Base-by-base conservation (phyloP, 2,329 filamentous ascomycete species). In the Ophiostoma montium region DNA sequence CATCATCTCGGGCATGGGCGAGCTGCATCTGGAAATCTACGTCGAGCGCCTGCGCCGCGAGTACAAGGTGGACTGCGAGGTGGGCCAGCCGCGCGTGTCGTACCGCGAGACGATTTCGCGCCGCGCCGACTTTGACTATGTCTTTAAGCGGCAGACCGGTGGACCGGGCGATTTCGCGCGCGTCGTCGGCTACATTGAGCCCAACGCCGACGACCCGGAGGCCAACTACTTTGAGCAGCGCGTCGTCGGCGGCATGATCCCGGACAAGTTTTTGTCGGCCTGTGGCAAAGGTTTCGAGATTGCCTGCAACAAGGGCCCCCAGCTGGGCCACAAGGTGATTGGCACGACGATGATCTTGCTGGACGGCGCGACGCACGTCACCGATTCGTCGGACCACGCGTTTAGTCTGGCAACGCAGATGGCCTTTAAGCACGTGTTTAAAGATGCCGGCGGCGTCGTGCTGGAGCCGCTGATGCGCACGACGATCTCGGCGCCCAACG, bases 401-500 rank as follows among this genome's bases (percentile, higher is more conserved):
- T 98, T 98, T 78, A 94, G 84, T 67, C 83, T 82, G 57, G 90
- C 92, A 12, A 94, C 92, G 2, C 87, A 95, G 66, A 86, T 95
- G 71, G 92, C 92, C 23, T 98, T 98, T 81, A 81, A 85, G 58
- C 95, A 95, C 69, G 84, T 87, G 16, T 96, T 98, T 70, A 72
- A 75, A 52, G 79, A 85, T 12, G 86, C 83, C 32, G 77, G 80
- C 47, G 89, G 90, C 3, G 78, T 86, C 59, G 82, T 98, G 10
- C 78, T 98, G 33, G 92, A 98, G 67, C 92, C 92, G 5, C 70
- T 98, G 49, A 98, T 98, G 92, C 96, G 95, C 76, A 95, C 88
- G 1, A 89, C 88, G 53, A 88, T 98, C 60, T 95, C 88, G 31
- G 89, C 92, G 1, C 92, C 92, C 43, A 87, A 85, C 61, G 92